Base-by-base conservation (phyloP, 768 basidiomycete genomes). In the Boletus speciosus region DNA sequence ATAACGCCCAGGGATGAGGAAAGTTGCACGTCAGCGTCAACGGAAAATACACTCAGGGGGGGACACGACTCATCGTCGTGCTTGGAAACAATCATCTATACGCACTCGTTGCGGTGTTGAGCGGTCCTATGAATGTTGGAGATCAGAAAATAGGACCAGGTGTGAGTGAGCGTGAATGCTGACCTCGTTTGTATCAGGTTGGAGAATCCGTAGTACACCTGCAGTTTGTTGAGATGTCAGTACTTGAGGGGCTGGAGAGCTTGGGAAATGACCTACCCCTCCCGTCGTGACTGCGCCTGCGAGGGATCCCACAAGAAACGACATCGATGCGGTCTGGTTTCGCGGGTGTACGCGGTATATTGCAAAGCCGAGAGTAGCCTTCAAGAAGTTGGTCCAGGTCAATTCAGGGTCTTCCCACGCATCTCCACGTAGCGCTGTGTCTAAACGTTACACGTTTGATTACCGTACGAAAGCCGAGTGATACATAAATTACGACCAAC, bases 201-300 rank as follows among this genome's bases (percentile, higher is more conserved):
- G 3, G 85, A 86, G 64, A 87, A 84, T 23, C 84, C 85, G 67
- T 87, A 87, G 70, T 87, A 88, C 6, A 86, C 74, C 85, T 84
- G 57, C 23, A 21, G 36, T 46, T 21, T 31, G n/a, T 15, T 3
- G 37, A 10, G 27, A 35, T 19, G 15, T n/a, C 10, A 32, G 58
- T 25, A 8, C n/a, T 12, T 12, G 23, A n/a, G 10, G 16, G 14
- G 34, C 45, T 16, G 34, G n/a, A 42, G 25, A 15, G n/a, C n/a
- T 14, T 29, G 23, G 39, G 41, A 23, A 9, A 32, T 44, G 37
- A 54, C 72, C 63, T 68, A 83, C 85, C 57, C 85, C 85, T 50
- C 85, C 84, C 35, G 84, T 85, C 47, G 81, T 78, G 52, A 88
- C 73, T 34, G 83, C 84, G 27, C 85, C 85, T 35, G 86, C 84